Conservation (phyloP, 768 basidiomycete species). For the Cyclocybe aegerita region DNA sequence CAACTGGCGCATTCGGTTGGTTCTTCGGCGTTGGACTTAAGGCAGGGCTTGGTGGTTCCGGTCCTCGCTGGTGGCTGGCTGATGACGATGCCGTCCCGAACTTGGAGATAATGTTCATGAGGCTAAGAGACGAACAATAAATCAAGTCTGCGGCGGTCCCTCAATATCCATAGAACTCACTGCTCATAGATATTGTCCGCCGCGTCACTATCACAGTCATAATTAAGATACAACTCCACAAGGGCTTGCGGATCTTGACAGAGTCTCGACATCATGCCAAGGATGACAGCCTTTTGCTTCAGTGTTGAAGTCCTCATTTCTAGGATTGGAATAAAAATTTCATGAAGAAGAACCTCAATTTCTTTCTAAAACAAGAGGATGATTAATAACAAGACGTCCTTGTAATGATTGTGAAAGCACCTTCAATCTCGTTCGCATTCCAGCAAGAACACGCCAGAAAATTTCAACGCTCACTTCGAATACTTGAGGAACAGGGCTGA, state of each 20-base stretch:
- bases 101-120: slow-evolving; percentile 96
- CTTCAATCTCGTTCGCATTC: slow-evolving; percentile 95
- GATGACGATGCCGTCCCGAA: slow-evolving; percentile 65
- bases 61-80: slow-evolving; percentile 44
- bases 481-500: slow-evolving; percentile 92
- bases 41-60: slow-evolving; percentile 63
- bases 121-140: slow-evolving; percentile 36
- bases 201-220: slow-evolving; percentile 95
- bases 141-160: not conserved
- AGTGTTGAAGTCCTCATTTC: slow-evolving; percentile 97
- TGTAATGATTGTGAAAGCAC: slow-evolving; percentile 34
- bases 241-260: slow-evolving; percentile 97
- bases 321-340: slow-evolving; percentile 97
- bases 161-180: slow-evolving; percentile 40
- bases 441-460: slow-evolving; percentile 94
- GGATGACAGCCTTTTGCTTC: slow-evolving; percentile 91
- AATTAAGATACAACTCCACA: slow-evolving; percentile 98
- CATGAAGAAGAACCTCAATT: slow-evolving; percentile 96
- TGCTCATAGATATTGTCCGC: slow-evolving; percentile 97
- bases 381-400: slow-evolving; percentile 1
- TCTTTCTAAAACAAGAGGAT: slow-evolving; percentile 71
- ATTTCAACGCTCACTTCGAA: slow-evolving; percentile 99
- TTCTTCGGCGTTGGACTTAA: slow-evolving; percentile 50
- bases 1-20: slow-evolving; percentile 44
- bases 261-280: slow-evolving; percentile 83